phyloP scores from a whole-genome alignment of 2,329 filamentous ascomycete genomes.

The Aspergillus tamarii region DNA sequence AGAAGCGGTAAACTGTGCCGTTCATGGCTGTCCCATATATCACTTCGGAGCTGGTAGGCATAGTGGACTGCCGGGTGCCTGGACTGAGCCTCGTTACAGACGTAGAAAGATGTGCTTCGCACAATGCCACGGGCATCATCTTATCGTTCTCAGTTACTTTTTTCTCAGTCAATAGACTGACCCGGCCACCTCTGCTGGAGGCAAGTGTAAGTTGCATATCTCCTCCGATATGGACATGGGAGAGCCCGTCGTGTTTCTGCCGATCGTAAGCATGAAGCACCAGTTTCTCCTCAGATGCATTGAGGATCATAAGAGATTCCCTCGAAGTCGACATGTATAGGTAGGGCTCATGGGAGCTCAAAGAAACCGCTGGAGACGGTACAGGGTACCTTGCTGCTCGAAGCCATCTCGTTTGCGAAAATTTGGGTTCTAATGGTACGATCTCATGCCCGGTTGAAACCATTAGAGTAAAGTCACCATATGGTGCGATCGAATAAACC shows the following conservation, averaged over 20 bases:
- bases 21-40: slow-evolving; percentile 69
- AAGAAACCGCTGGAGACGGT: slow-evolving; percentile 53
- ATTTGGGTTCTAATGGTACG: slow-evolving; percentile 48
- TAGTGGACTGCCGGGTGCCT: slow-evolving; percentile 20
- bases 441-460: slow-evolving; percentile 50
- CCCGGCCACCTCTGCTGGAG: slow-evolving; percentile 55
- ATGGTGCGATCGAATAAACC: slow-evolving; percentile 62
- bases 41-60: slow-evolving; percentile 43
- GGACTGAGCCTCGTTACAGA: slow-evolving; percentile 37
- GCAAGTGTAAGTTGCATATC: slow-evolving; percentile 52
- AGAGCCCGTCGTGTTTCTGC: slow-evolving; percentile 36
- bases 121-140: slow-evolving; percentile 33
- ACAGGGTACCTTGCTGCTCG: slow-evolving; percentile 44
- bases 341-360: slow-evolving; percentile 50
- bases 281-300: slow-evolving; percentile 42
- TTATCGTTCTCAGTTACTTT: slow-evolving; percentile 31
- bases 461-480: slow-evolving; percentile 45
- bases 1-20: slow-evolving; percentile 71
- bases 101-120: slow-evolving; percentile 38
- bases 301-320: slow-evolving; percentile 57
- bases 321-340: slow-evolving; percentile 59
- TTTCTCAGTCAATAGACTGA: slow-evolving; percentile 44
- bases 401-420: slow-evolving; percentile 46
- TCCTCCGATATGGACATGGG: slow-evolving; percentile 44
- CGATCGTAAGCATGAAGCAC: slow-evolving; percentile 39